Base-by-base conservation (phyloP, 345 rosid genomes). In the Euclidium syriacum region DNA sequence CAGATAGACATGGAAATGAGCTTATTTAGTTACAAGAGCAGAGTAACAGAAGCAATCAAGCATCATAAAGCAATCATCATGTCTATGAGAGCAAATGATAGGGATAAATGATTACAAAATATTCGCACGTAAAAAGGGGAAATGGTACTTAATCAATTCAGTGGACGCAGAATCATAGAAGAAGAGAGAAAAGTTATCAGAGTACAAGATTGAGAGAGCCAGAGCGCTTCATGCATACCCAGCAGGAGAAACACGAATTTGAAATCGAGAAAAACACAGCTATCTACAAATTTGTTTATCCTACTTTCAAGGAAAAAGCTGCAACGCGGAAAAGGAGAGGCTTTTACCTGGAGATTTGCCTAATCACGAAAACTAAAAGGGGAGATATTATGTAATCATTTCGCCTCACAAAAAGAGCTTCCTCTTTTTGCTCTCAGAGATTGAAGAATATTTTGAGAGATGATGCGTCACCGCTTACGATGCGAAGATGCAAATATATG, bases 391-490 rank as follows among this genome's bases (percentile, higher is more conserved):
- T 71, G 48, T 38, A 56, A 46, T 70, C 64, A 56, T 62, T 6
- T 47, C 18, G 49, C 20, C 23, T 41, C 27, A 8, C 35, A 39
- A 30, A 58, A 58, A 24, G 53, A 29, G 18, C 35, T 65, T 3
- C 30, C 26, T 11, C 23, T 10, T 22, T 47, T 7, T 15, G 22
- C 65, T 44, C 40, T 24, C n/a, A 46, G 56, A 64, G 49, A 36
- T 26, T 27, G 49, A 56, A 56, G 33, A 38, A 57, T 57, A 27
- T 38, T 15, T 22, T 25, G 58, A 67, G 58, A 39, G 32, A 47
- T 48, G 65, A 68, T 33, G 58, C 73, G 73, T 68, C 73, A 68
- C 73, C 59, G 60, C 60, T 58, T 68, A 68, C 73, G 53, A 51
- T 11, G 46, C 44, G 3, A 51, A 50, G 66, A 68, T 68, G 47